Conservation (phyloP, 306 rosid species). For the Acacia acuminata region DNA sequence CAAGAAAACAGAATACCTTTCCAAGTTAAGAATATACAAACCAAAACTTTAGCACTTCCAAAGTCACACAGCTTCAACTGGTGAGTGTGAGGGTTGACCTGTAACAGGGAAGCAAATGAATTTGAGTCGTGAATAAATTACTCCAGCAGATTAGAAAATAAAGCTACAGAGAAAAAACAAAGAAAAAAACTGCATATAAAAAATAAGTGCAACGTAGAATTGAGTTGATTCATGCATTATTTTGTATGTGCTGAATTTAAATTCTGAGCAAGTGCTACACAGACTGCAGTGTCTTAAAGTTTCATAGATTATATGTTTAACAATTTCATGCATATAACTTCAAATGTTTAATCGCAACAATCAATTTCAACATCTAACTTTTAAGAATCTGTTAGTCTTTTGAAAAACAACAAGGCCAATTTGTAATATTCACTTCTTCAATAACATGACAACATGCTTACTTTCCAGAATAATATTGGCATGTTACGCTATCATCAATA, state of each 20-base stretch:
- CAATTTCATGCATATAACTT: background rate
- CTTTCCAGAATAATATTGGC: background rate
- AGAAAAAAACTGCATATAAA: background rate
- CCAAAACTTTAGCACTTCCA: conserved; percentile 99
- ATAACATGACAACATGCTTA: background rate
- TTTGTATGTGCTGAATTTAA: background rate
- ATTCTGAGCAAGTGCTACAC: background rate
- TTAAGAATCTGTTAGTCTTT: background rate
- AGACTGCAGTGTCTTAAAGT: background rate
- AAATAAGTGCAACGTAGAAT: conserved; percentile 7
- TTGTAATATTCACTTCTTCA: background rate
- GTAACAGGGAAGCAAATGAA: conserved; percentile 29
- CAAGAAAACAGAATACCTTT: conserved; percentile 5
- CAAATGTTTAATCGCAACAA: background rate
- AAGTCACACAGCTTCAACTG: conserved; percentile 91
- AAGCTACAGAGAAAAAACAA: conserved; percentile 3
- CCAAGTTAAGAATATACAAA: conserved; percentile 41
- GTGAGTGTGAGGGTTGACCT: conserved; percentile 94
- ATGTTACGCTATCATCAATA: background rate
- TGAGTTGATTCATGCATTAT: conserved; percentile 14
- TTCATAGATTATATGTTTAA: background rate
- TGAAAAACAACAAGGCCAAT: background rate
- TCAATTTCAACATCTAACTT: background rate
- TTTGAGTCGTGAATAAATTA: conserved; percentile 13
- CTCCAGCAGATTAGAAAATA: conserved; percentile 14